Percentiles rank a stretch among this genome's conserved stretches.
phyloP scores from a whole-genome alignment of 345 rosid genomes.

The Salix brachista region DNA sequence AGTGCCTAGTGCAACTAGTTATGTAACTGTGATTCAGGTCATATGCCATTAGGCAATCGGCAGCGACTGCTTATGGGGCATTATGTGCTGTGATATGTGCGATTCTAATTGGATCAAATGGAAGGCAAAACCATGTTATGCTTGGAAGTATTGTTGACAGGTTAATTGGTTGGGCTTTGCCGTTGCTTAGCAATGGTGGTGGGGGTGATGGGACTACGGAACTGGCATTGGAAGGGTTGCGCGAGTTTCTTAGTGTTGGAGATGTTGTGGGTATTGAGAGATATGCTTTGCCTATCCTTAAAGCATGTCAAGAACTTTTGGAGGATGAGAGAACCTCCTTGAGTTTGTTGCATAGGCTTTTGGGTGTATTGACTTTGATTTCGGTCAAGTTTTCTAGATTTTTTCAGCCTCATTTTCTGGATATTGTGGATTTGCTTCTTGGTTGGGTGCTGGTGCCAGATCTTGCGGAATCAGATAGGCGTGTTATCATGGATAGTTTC shows the following conservation, averaged over 20 bases:
- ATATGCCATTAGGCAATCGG: slow-evolving; percentile 64
- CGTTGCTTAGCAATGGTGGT: slow-evolving; percentile 61
- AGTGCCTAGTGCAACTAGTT: background rate
- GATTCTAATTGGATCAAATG: slow-evolving; percentile 60
- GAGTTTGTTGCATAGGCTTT: slow-evolving; percentile 55
- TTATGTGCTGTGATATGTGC: slow-evolving; percentile 72
- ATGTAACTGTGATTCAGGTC: slow-evolving; percentile 43
- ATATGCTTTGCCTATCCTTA: slow-evolving; percentile 68
- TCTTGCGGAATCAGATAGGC: slow-evolving; percentile 67
- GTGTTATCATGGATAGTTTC: slow-evolving; percentile 72
- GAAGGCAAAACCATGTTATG: slow-evolving; percentile 74
- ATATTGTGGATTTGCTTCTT: slow-evolving; percentile 85
- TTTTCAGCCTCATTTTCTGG: slow-evolving; percentile 90
- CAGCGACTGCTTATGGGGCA: slow-evolving; percentile 68
- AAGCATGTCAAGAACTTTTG: slow-evolving; percentile 77
- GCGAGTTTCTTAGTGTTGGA: slow-evolving; percentile 74
- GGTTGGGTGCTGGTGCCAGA: slow-evolving; percentile 93
- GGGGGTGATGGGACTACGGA: slow-evolving; percentile 67
- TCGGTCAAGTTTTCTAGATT: slow-evolving; percentile 62
- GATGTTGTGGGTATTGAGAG: slow-evolving; percentile 74
- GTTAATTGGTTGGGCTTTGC: slow-evolving; percentile 79
- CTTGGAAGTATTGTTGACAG: slow-evolving; percentile 71
- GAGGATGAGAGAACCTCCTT: slow-evolving; percentile 94
- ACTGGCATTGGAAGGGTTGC: slow-evolving; percentile 64
- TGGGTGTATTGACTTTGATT: slow-evolving; percentile 63